Base-by-base conservation (phyloP, 441 rosid genomes). In the Melastoma candidum region DNA sequence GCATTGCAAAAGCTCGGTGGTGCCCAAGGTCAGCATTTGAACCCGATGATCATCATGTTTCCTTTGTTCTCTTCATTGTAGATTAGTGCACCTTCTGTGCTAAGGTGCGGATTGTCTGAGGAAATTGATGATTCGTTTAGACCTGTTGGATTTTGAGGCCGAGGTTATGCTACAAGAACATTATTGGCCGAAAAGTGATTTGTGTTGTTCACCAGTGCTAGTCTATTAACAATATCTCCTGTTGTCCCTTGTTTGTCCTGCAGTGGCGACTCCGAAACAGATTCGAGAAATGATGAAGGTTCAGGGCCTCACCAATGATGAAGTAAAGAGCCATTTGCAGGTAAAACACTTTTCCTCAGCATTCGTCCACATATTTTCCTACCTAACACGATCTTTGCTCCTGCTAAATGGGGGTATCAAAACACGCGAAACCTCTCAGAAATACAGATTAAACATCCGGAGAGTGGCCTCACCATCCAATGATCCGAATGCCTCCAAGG, bases 271-370 rank as follows among this genome's bases (percentile, higher is more conserved):
- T 58, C 90, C 90, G 43, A 83, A 83, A 53, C 86, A 76, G 65
- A 78, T 80, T 36, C 72, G 76, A 63, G 80, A 80, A 48, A 44
- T 71, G 53, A 83, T 83, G 90, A 61, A 68, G 47, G 81, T 83
- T 14, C 86, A 83, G 51, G 90, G 84, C 4, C 79, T 83, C 48
- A 83, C 86, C 22, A 77, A 74, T 54, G 84, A 77, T 65, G 84
- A 83, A 80, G 80, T 83, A 1, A 83, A 83, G 67, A 77, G 84
- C 66, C 86, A 83, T 69, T 71, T 80, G 57, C 90, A 83, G 71
- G 90, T 80, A 63, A 58, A 63, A 29, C 36, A 29, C 36, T 14
- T 1, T 25, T 26, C 25, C 8, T 29, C 36, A 29, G 26, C 11
- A 7, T 26, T 48, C 39, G 9, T 7, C 60, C 47, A 43, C 11